Conservation (phyloP, 306 rosid genomes). For the Hippophae tibetana region DNA sequence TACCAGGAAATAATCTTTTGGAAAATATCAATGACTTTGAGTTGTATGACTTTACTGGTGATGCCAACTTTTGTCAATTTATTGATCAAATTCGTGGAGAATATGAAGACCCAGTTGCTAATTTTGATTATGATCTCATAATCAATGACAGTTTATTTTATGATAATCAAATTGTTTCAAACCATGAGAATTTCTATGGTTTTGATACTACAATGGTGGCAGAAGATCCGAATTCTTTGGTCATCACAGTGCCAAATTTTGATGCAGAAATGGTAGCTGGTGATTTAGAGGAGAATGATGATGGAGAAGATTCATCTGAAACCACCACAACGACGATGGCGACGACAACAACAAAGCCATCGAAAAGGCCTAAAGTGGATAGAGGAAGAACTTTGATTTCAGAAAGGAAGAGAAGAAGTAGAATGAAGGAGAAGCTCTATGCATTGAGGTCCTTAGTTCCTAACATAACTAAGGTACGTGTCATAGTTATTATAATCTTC, state of each 20-base stretch:
- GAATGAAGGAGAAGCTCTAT: constrained; percentile 88
- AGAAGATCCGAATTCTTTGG: constrained; percentile 32
- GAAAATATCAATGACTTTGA: constrained; percentile 34
- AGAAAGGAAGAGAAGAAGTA: constrained; percentile 67
- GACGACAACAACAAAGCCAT: constrained; percentile 9
- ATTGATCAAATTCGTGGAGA: constrained; percentile 65
- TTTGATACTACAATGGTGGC: constrained; percentile 10
- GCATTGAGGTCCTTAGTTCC: constrained; percentile 84
- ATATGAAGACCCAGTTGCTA: constrained; percentile 21
- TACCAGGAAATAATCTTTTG: constrained; percentile 16
- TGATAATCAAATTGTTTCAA: constrained; percentile 16
- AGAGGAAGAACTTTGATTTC: constrained; percentile 69
- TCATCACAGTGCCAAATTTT: constrained; percentile 37
- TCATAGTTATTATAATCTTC: too few relatives aligned
- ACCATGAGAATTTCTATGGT: not conserved
- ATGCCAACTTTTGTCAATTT: constrained; percentile 54
- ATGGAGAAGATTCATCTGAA: constrained; percentile 35
- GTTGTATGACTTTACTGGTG: constrained; percentile 45
- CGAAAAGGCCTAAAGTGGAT: constrained; percentile 42
- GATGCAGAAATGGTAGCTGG: constrained; percentile 17
- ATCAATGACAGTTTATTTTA: constrained; percentile 40
- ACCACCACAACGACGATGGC: constrained; percentile 19
- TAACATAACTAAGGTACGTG: constrained; percentile 65
- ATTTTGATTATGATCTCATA: constrained; percentile 38
- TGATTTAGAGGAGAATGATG: constrained; percentile 15